phyloP scores from a whole-genome alignment of 306 rosid species.

The Prinsepia uniflora region DNA sequence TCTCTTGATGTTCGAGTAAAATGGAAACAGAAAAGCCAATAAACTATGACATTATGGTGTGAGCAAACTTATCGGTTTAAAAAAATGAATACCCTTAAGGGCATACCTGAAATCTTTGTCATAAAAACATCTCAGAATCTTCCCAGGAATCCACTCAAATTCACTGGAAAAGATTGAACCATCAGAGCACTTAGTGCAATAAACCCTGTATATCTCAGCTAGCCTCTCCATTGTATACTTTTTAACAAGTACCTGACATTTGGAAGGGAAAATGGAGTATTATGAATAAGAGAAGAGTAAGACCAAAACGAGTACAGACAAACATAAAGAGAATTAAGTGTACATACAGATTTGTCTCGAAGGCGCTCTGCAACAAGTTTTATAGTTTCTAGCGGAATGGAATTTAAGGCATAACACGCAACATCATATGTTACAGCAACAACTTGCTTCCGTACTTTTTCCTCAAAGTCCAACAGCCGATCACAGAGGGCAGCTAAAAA shows the following conservation, averaged over 20 bases:
- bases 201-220: slow-evolving; percentile 70
- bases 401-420: slow-evolving; percentile 59
- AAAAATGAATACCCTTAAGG: neutral
- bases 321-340: slow-evolving; percentile 16
- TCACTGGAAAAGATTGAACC: slow-evolving; percentile 41
- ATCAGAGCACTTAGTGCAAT: slow-evolving; percentile 55
- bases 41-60: slow-evolving; percentile 12
- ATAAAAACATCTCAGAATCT: slow-evolving; percentile 83
- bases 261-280: slow-evolving; percentile 27
- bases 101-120: slow-evolving; percentile 96
- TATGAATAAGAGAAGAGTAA: slow-evolving; percentile 8
- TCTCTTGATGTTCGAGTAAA: neutral
- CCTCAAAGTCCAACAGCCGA: slow-evolving; percentile 93
- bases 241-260: slow-evolving; percentile 80
- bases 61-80: neutral
- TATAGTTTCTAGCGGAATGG: slow-evolving; percentile 71
- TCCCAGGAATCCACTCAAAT: slow-evolving; percentile 89
- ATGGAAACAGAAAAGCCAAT: neutral
- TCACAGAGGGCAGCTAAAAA: slow-evolving; percentile 85
- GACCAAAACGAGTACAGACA: slow-evolving; percentile 14
- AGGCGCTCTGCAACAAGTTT: slow-evolving; percentile 95
- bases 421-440: slow-evolving; percentile 93
- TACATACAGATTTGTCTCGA: slow-evolving; percentile 92
- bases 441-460: slow-evolving; percentile 90
- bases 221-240: slow-evolving; percentile 89